These are phyloP conservation scores for Malus sieversii DNA, from an alignment of 306 rosid genomes.

Conservation along the genomic window DNA sequence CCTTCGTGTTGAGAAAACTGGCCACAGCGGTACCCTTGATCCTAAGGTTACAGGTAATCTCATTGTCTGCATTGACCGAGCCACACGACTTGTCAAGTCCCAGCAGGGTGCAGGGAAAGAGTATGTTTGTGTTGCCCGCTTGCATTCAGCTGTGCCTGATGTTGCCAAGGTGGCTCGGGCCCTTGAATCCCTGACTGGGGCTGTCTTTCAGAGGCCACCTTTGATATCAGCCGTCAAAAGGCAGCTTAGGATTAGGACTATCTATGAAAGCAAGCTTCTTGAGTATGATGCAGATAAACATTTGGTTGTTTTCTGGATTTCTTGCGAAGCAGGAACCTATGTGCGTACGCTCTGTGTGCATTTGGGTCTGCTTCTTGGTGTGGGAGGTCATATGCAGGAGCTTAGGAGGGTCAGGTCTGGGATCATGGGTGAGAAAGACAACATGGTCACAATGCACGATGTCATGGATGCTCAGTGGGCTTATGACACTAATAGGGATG, in stretches of 20 bases:
- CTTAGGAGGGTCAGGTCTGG: slow-evolving; percentile 81
- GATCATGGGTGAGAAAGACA: slow-evolving; percentile 77
- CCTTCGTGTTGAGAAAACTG: slow-evolving; percentile 70
- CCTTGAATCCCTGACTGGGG: slow-evolving; percentile 74
- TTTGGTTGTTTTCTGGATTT: slow-evolving; percentile 70
- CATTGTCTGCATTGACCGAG: slow-evolving; percentile 73
- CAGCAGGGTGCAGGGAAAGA: slow-evolving; percentile 88
- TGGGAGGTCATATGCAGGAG: slow-evolving; percentile 85
- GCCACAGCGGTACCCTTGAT: slow-evolving; percentile 81
- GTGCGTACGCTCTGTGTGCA: slow-evolving; percentile 83
- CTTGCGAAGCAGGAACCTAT: slow-evolving; percentile 77
- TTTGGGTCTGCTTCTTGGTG: slow-evolving; percentile 79
- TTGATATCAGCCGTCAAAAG: slow-evolving; percentile 79
- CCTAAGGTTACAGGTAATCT: slow-evolving; percentile 83
- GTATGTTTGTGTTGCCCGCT: slow-evolving; percentile 68
- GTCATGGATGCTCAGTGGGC: slow-evolving; percentile 85
- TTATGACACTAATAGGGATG: slow-evolving; percentile 58
- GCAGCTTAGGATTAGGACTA: slow-evolving; percentile 79
- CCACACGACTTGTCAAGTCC: slow-evolving; percentile 72
- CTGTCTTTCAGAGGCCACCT: slow-evolving; percentile 79
- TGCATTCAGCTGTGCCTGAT: slow-evolving; percentile 64
- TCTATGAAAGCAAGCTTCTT: slow-evolving; percentile 84
- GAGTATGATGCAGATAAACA: slow-evolving; percentile 64
- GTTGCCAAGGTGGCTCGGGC: slow-evolving; percentile 67
- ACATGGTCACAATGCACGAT: slow-evolving; percentile 87